Percentiles rank a stretch among this genome's conserved stretches.
phyloP scores from a whole-genome alignment of 148 eudicot genomes.

The Camellia sinensis region DNA sequence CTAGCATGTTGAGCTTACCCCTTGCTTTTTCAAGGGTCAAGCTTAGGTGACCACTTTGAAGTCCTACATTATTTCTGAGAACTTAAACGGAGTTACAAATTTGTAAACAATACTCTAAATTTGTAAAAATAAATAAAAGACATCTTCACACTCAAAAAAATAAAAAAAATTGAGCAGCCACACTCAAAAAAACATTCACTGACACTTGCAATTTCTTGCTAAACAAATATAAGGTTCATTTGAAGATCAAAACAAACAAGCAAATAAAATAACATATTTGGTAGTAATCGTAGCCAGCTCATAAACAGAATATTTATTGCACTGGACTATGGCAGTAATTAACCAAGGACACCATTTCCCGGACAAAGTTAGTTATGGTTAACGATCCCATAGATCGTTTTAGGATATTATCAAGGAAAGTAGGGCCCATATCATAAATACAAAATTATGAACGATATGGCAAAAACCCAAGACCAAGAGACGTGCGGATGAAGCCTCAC shows the following conservation, averaged over 20 bases:
- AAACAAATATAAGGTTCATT: conserved; percentile 6
- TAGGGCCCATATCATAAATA: not conserved
- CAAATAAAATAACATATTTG: not conserved
- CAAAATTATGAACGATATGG: not conserved
- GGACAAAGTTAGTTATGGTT: not conserved
- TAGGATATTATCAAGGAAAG: not conserved
- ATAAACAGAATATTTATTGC: not conserved
- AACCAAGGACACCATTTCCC: not conserved
- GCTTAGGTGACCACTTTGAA: too few relatives aligned
- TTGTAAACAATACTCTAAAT: too few relatives aligned
- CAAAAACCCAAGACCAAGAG: not conserved
- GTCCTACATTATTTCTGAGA: too few relatives aligned
- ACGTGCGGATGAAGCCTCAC: not conserved
- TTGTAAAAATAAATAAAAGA: too few relatives aligned
- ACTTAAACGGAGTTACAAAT: too few relatives aligned
- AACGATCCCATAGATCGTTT: not conserved
- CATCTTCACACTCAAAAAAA: too few relatives aligned
- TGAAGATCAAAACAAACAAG: not conserved
- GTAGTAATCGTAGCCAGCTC: not conserved
- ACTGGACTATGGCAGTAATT: not conserved
- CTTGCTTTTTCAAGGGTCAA: too few relatives aligned
- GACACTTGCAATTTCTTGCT: conserved; percentile 1
- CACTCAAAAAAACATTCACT: not conserved
- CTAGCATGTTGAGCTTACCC: too few relatives aligned
- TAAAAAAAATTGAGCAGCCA: too few relatives aligned